A percentile compares a stretch with the other conserved stretches of the same genome.
phyloP scores from a whole-genome alignment of 805 yeast genomes.

The Pichia pseudocactophila region DNA sequence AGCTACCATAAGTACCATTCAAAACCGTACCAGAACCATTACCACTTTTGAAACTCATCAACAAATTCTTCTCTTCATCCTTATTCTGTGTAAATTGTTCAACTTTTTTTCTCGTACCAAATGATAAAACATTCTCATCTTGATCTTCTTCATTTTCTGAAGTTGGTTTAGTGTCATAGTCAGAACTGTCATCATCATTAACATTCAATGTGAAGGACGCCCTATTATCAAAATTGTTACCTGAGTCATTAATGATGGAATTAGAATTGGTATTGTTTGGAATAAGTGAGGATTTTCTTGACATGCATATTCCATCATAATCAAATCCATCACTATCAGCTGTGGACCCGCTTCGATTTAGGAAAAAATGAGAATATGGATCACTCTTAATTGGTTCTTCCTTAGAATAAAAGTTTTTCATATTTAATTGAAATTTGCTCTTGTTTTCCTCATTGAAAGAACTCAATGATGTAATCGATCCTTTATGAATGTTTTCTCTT shows the following conservation, averaged over 20 bases:
- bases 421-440: constrained; percentile 12
- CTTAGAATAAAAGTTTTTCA: constrained; percentile 11
- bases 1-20: not conserved
- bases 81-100: not conserved
- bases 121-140: constrained; percentile 12
- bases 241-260: too few species aligned
- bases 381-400: constrained; percentile 5
- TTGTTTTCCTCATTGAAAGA: constrained; percentile 16
- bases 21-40: not conserved
- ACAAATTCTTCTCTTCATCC: constrained; percentile 3
- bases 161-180: too few species aligned
- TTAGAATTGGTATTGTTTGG: not conserved
- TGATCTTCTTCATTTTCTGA: not conserved
- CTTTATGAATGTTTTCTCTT: constrained; percentile 7
- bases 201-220: not conserved
- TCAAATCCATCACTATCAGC: constrained; percentile 2
- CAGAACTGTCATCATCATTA: not conserved
- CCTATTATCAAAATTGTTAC: not conserved
- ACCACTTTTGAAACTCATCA: constrained; percentile 13
- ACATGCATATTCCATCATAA: constrained; percentile 2
- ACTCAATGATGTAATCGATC: constrained; percentile 13
- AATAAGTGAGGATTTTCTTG: not conserved
- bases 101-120: constrained; percentile 5
- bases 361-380: constrained; percentile 14
- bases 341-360: not conserved